These are phyloP conservation scores for Gnomoniopsis sp. DNA, from an alignment of 2,329 filamentous ascomycete genomes.

Conservation along the genomic window DNA sequence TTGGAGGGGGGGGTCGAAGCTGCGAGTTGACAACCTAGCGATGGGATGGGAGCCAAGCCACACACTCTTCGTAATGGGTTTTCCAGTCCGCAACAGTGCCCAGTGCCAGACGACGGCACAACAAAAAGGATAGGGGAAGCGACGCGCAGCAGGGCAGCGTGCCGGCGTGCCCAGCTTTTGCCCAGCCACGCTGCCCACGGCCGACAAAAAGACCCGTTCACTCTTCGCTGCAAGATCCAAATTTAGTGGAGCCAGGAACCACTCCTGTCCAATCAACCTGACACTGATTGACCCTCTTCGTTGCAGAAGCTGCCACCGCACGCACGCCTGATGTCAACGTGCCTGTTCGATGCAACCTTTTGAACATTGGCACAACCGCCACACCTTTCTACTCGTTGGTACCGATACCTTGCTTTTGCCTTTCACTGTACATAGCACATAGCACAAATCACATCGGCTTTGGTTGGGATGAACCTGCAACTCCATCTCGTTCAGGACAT, in stretches of 20 bases:
- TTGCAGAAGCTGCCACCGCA: background rate
- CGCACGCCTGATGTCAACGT: background rate
- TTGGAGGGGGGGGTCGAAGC: too few species aligned
- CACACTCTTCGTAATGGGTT: background rate
- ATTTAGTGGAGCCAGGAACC: background rate
- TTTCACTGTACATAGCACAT: too few species aligned
- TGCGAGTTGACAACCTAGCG: background rate
- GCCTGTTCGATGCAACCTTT: background rate
- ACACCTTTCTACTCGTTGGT: too few species aligned
- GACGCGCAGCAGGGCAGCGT: background rate
- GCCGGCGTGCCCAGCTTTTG: background rate
- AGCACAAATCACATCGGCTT: too few species aligned
- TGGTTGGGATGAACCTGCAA: too few species aligned
- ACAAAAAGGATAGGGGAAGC: background rate
- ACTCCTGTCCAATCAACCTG: background rate
- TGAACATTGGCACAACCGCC: background rate
- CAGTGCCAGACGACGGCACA: background rate
- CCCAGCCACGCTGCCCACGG: conserved; percentile 1
- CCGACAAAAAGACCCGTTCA: too few species aligned
- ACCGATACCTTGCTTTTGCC: too few species aligned
- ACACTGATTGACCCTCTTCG: background rate
- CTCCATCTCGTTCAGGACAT: too few species aligned
- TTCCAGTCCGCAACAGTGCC: background rate
- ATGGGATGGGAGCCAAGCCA: background rate
- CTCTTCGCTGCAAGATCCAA: background rate